Percentiles rank a stretch among this genome's conserved stretches.
phyloP scores from a whole-genome alignment of 768 basidiomycete genomes.

The Ramaria sp. region DNA sequence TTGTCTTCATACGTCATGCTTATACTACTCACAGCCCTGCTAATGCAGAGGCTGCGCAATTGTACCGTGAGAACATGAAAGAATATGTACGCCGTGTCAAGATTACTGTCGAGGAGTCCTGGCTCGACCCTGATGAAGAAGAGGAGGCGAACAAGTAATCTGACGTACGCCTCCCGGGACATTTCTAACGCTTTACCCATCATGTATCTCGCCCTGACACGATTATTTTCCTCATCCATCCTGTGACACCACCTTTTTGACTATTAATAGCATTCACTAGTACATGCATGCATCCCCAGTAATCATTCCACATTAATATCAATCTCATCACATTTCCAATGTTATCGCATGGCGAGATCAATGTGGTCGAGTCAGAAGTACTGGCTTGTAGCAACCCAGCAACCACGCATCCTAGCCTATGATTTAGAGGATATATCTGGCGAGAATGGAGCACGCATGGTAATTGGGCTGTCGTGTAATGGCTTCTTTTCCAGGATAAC shows the following conservation, averaged over 20 bases:
- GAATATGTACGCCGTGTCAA: slow-evolving; percentile 93
- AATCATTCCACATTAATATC: background rate
- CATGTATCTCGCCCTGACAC: background rate
- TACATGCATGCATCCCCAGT: background rate
- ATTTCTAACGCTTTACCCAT: background rate
- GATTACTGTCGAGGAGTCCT: slow-evolving; percentile 88
- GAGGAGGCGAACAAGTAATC: slow-evolving; percentile 29
- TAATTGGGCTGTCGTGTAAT: slow-evolving; percentile 3
- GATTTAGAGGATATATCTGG: background rate
- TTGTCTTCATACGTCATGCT: background rate
- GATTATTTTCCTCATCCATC: background rate
- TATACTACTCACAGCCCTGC: slow-evolving; percentile 57
- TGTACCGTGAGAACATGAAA: slow-evolving; percentile 97
- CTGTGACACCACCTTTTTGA: background rate
- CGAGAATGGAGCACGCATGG: background rate
- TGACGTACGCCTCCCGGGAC: no score
- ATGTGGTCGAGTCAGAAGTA: no score
- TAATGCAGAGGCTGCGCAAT: slow-evolving; percentile 94
- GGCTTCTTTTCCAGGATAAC: background rate
- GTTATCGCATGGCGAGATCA: no score
- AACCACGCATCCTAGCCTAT: background rate
- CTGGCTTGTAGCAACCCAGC: background rate
- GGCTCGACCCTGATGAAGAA: slow-evolving; percentile 71
- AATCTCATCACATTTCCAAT: background rate
- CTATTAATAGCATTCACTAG: background rate